Conservation (phyloP, 2,329 filamentous ascomycete genomes). For the Fusarium scirpi region DNA sequence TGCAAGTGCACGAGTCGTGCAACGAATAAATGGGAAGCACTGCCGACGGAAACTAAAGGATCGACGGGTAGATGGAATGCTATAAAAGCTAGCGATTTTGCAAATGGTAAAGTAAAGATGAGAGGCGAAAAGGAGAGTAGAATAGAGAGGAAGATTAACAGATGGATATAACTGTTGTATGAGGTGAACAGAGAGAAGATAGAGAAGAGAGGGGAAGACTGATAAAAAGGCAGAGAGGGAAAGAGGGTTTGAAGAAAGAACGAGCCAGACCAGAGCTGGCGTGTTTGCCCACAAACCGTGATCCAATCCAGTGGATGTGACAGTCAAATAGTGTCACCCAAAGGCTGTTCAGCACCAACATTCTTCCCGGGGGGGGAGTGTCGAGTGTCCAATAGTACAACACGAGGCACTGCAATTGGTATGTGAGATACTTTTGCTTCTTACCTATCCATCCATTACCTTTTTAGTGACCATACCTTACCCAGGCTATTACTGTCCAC, state of each 20-base stretch:
- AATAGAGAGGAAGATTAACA: background rate
- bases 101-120: background rate
- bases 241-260: slow-evolving; percentile 11
- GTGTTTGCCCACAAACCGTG: background rate
- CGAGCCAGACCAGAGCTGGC: background rate
- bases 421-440: background rate
- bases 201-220: slow-evolving; percentile 2
- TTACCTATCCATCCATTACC: background rate
- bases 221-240: background rate
- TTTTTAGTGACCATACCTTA: background rate
- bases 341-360: background rate
- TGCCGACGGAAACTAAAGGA: slow-evolving; percentile 23
- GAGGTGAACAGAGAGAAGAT: background rate
- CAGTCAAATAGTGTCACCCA: background rate
- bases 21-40: slow-evolving; percentile 19
- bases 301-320: background rate
- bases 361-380: background rate
- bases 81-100: slow-evolving; percentile 1
- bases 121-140: background rate
- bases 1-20: slow-evolving; percentile 35
- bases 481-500: background rate
- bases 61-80: slow-evolving; percentile 22
- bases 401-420: background rate
- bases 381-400: slow-evolving; percentile 13
- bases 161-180: background rate